Base-by-base conservation (phyloP, 2,329 filamentous ascomycete species). In the Huntiella savannae region DNA sequence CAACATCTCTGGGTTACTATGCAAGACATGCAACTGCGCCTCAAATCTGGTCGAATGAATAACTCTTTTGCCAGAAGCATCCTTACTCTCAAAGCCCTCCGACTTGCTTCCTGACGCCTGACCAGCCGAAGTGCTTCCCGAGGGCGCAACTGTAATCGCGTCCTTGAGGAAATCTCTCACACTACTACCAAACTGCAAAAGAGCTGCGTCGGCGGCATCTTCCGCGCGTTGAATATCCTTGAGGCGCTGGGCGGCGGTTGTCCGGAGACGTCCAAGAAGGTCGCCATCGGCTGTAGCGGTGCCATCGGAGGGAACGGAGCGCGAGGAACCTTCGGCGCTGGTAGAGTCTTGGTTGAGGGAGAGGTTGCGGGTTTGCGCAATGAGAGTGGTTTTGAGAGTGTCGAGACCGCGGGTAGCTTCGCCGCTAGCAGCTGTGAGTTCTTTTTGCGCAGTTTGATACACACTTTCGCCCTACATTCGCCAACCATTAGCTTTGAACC, bases 41-140 rank as follows among this genome's bases (percentile, higher is more conserved):
- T 98, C 91, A 58, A 95, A 88, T 51, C 91, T 74, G 44, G 86
- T 94, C 1, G 85, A 83, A 60, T 98, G 91, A 52, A 96, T 93
- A 12, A 96, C 85, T 47, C 91, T 73, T 68, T 91, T 95, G 19
- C 87, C 88, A 43, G 77, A 74, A 4, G 82, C 77, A 61, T 95
- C 88, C 60, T 88, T 93, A 58, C 84, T 93, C 65, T 96, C 91
- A 56, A 96, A 98, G 4, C 95, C 68, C 32, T 94, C 75, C 42
- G 79, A 68, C 53, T 59, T 68, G n/a, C 66, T 65, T 53, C 73
- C 60, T 40, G 62, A 60, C 41, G 63, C 65, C 4, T 65, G 13
- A 12, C 36, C 64, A 1, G 63, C 63, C 0, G 80, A 13, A 17
- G 13, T 66, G 1, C 66, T 68, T 3, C 68, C 65, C 0, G 84